phyloP scores from a whole-genome alignment of 805 yeast species.

The Cyberlindnera euphorbiae region DNA sequence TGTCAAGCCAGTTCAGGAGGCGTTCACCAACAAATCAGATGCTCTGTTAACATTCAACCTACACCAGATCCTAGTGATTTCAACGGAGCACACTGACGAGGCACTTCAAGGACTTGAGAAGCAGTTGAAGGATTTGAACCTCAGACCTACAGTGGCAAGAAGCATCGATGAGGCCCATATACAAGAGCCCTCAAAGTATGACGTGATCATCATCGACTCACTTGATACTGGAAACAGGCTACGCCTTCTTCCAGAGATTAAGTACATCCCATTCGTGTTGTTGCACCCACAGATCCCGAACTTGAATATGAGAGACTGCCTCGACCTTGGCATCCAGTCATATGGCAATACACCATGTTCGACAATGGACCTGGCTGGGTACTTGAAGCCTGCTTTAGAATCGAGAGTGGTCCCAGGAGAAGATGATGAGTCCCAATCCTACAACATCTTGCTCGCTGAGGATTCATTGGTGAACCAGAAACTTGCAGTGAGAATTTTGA shows the following conservation, averaged over 20 bases:
- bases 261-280: conserved; percentile 79
- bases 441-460: conserved; percentile 75
- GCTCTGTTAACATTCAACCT: conserved; percentile 65
- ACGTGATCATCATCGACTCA: conserved; percentile 81
- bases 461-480: conserved; percentile 86
- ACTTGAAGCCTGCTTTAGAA: conserved; percentile 80
- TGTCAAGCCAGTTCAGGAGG: conserved; percentile 65
- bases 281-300: conserved; percentile 72
- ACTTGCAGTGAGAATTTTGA: conserved; percentile 77
- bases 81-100: conserved; percentile 52
- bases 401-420: conserved; percentile 76
- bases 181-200: conserved; percentile 51
- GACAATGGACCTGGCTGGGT: conserved; percentile 73
- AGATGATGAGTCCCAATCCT: conserved; percentile 71
- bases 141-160: conserved; percentile 57
- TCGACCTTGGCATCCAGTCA: conserved; percentile 81
- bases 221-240: conserved; percentile 68
- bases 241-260: conserved; percentile 67
- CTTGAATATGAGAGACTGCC: conserved; percentile 74
- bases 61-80: conserved; percentile 66
- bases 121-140: conserved; percentile 48
- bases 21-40: conserved; percentile 59
- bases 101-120: conserved; percentile 46
- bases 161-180: conserved; percentile 46
- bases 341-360: conserved; percentile 89